These are phyloP conservation scores for Gentiana straminea DNA, from an alignment of 257 asterid species.

Conservation along the genomic window DNA sequence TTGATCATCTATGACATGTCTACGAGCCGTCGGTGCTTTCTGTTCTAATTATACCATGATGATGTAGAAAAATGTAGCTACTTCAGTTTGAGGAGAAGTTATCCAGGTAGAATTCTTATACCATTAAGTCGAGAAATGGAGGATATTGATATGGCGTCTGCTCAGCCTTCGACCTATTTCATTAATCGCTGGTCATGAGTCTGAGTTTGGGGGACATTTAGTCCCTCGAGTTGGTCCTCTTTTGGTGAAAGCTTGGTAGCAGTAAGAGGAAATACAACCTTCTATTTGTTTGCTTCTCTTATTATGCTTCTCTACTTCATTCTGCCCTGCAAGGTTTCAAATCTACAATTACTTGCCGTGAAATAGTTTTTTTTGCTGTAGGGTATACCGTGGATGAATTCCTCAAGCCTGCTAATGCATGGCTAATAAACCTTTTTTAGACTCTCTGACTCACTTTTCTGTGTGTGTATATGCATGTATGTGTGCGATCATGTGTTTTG, in stretches of 20 bases:
- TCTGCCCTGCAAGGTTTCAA: conserved; percentile 76
- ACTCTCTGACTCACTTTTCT: too few species aligned
- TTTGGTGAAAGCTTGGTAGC: conserved; percentile 62
- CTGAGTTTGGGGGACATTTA: conserved; percentile 27
- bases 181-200: conserved; percentile 26
- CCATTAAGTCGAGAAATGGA: conserved; percentile 13
- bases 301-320: conserved; percentile 47
- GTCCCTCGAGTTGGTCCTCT: conserved; percentile 42
- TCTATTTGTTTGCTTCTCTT: conserved; percentile 49
- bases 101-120: not conserved
- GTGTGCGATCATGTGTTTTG: too few species aligned
- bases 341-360: not conserved
- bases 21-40: too few species aligned
- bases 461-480: too few species aligned
- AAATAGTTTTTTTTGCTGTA: not conserved
- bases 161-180: conserved; percentile 38
- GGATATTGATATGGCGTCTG: conserved; percentile 63
- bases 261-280: conserved; percentile 62
- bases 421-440: not conserved
- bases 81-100: too few species aligned
- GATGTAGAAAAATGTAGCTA: too few species aligned
- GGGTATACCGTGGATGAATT: not conserved
- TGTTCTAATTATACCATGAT: too few species aligned
- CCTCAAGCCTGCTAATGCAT: not conserved
- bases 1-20: too few species aligned